Evolutionary conservation across 345 rosid species (phyloP), one percentile per base, ranked within the genome.

Genomic region (Hypericum perforatum): DNA sequence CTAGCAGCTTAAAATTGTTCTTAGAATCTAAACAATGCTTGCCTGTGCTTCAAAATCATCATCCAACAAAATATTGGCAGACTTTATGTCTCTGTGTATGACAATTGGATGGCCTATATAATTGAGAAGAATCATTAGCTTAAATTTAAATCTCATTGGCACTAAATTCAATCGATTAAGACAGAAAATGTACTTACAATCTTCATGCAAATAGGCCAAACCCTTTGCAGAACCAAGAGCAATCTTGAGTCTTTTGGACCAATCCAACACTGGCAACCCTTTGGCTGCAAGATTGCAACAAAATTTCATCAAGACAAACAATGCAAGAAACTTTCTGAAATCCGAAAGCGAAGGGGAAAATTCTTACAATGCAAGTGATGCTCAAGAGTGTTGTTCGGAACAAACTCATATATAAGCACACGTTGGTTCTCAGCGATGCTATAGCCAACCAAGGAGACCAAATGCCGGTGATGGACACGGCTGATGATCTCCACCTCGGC

Each of bases 181-280:
- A 14, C 43, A 52, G 36, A 37, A 66, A 47, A 42, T 49, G 54
- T 44, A 74, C 99, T 6, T 79, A 94, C 97, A 94, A 45, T 89
- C 99, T 78, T 94, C 99, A 38, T 94, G 97, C 54, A 94, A 75
- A 72, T 89, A 94, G 12, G 99, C 95, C 73, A 94, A 76, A 16
- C 97, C 99, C 89, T 89, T 94, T 6, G 99, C 99, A 44, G 99
- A 72, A 9, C 99, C 97, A 16, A 86, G 55, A 39, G 99, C 97
- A 52, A 86, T 89, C 60, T 77, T 83, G 66, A 94, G 72, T 76
- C 99, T 76, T 67, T 66, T 76, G 54, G 75, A 53, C 99, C 99
- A 94, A 58, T 89, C 95, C 42, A 94, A 74, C 6, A 73, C 87
- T 0, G 79, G 76, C 69, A 62, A 9, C 56, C 74, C 89, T 45